phyloP scores from a whole-genome alignment of 371 early-diverging fungal species.

The Fennellomyces sp. region DNA sequence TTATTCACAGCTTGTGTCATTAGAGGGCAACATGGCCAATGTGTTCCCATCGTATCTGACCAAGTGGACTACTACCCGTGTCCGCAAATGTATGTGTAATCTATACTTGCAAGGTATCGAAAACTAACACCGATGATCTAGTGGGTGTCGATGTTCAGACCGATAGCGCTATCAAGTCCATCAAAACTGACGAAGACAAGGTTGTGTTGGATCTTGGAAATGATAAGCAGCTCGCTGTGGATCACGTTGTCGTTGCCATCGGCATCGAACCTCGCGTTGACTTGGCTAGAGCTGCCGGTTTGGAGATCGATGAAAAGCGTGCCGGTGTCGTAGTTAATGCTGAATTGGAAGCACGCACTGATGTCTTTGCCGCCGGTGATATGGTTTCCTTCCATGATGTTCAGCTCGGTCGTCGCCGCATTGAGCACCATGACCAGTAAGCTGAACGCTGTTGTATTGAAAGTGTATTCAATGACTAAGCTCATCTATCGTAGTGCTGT shows the following conservation, averaged over 20 bases:
- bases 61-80: conserved; percentile 69
- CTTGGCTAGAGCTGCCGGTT: conserved; percentile 67
- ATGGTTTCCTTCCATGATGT: conserved; percentile 76
- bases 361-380: conserved; percentile 81
- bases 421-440: conserved; percentile 76
- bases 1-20: not conserved
- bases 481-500: conserved; percentile 56
- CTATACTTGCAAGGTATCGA: not conserved
- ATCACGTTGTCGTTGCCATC: conserved; percentile 75
- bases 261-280: conserved; percentile 75
- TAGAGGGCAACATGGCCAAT: conserved; percentile 74
- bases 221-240: conserved; percentile 52
- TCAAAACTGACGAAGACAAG: conserved; percentile 49
- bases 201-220: conserved; percentile 51
- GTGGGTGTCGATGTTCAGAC: conserved; percentile 67
- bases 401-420: conserved; percentile 76
- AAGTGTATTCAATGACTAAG: not conserved
- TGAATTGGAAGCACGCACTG: conserved; percentile 72
- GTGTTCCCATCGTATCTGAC: conserved; percentile 75
- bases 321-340: conserved; percentile 79
- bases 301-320: conserved; percentile 69
- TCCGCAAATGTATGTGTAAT: conserved; percentile 49
- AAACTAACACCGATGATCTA: conserved; percentile 3
- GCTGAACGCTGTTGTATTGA: not conserved
- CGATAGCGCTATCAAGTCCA: conserved; percentile 45